Evolutionary conservation across 108 stramenopile species (phyloP), one percentile per base, ranked within the genome.

Genomic region (Thalassiosira profunda): DNA sequence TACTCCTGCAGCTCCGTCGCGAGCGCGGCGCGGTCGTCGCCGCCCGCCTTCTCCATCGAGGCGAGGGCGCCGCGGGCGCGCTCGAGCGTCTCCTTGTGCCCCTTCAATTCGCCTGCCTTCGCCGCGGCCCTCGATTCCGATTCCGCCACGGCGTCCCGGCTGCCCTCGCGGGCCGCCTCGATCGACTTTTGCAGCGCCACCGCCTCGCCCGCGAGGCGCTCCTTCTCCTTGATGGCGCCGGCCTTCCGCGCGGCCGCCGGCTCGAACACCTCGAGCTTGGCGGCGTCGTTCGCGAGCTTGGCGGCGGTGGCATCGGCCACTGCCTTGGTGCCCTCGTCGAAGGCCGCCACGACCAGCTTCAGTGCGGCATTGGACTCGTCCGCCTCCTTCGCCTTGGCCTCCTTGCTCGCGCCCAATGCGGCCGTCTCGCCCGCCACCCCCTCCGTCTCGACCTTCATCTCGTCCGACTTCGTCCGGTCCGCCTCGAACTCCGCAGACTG

Each of bases 191-290:
- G 72, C 44, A 65, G 41, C 36, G 41, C 56, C 29, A 34, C 56
- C 8, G 59, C 63, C 57, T 74, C 55, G 4, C 48, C 31, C 4
- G 68, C 76, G 45, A 78, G 76, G 41, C 45, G 36, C 33, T 78
- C 76, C 42, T 70, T 78, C 48, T 70, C 68, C 63, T 70, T 78
- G 47, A 69, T 78, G 36, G 76, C 76, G 35, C 60, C 49, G 10
- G 63, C 38, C 46, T 52, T 78, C 52, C 62, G 63, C 18, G 40
- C 26, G 1, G 51, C 36, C 10, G 76, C 76, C 15, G 62, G 63
- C 24, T 63, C 28, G 38, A 70, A 26, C 12, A 70, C 45, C n/a
- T 70, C 68, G 14, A 29, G 28, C 25, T 63, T 54, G 15, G 30
- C 49, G 49, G 41, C 59, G 45, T 78, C 68, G 35, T 70, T 78